Evolutionary conservation across 2,329 filamentous ascomycete species (phyloP).

Genomic region (Colletotrichum gloeosporioides): DNA sequence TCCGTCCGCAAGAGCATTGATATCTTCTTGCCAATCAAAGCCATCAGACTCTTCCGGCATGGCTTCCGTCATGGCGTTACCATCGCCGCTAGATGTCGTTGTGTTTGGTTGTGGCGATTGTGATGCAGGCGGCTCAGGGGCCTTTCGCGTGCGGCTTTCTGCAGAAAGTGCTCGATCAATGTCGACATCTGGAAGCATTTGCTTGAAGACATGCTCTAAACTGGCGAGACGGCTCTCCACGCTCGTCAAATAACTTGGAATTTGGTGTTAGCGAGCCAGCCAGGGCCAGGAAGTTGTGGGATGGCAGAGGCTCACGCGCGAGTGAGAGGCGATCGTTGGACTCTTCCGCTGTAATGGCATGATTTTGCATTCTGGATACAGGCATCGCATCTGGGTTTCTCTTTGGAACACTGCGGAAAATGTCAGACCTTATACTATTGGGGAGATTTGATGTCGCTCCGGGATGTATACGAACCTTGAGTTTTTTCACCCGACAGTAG

Average conservation of each 20-base stretch:
- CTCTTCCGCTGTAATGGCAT: constrained; percentile 31
- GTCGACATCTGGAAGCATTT: constrained; percentile 27
- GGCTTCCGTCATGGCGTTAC: constrained; percentile 26
- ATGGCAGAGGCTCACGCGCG: constrained; percentile 23
- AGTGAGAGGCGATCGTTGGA: constrained; percentile 29
- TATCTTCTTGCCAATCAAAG: constrained; percentile 37
- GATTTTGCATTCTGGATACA: constrained; percentile 26
- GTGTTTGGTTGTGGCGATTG: neutral
- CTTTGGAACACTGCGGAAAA: constrained; percentile 27
- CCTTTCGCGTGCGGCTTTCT: neutral
- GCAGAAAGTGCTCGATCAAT: constrained; percentile 25
- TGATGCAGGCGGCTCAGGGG: neutral
- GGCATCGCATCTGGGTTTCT: constrained; percentile 27
- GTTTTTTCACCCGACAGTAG: constrained; percentile 26
- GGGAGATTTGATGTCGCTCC: neutral
- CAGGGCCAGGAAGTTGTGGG: neutral
- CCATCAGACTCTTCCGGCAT: constrained; percentile 34
- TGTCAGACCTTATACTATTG: neutral
- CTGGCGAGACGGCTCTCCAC: constrained; percentile 26
- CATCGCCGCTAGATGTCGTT: neutral
- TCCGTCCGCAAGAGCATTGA: constrained; percentile 35
- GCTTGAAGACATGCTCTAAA: constrained; percentile 25
- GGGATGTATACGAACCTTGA: constrained; percentile 19
- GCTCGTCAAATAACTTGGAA: constrained; percentile 26
- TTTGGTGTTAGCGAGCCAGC: neutral